phyloP scores from a whole-genome alignment of 805 yeast genomes.

The Tanozyma kutaoensis region DNA sequence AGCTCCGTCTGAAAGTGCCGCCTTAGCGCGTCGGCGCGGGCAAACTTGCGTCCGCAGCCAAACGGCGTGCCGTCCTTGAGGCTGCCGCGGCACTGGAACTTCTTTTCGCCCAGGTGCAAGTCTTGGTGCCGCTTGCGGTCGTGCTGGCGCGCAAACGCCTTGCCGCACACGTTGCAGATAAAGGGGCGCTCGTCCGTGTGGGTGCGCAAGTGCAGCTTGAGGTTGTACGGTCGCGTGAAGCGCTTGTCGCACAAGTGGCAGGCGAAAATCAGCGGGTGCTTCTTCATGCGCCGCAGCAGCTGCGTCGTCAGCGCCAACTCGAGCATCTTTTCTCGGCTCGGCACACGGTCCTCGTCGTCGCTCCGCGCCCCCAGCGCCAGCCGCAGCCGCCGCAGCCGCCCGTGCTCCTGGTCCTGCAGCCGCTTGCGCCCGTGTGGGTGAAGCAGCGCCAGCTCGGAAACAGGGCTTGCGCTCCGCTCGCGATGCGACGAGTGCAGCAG shows the following conservation, averaged over 20 bases:
- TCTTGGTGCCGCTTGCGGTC: constrained; percentile 33
- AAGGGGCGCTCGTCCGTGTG: constrained; percentile 80
- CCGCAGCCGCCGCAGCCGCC: constrained; percentile 12
- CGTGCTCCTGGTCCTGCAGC: no score
- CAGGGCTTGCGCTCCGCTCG: background rate
- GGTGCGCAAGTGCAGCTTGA: constrained; percentile 83
- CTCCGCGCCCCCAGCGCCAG: constrained; percentile 11
- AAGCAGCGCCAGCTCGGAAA: constrained; percentile 1
- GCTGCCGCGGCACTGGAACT: constrained; percentile 57
- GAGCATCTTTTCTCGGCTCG: constrained; percentile 41
- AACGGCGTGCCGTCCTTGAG: constrained; percentile 36
- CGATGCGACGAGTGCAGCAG: constrained; percentile 24
- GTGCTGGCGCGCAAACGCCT: constrained; percentile 48
- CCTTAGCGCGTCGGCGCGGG: constrained; percentile 32
- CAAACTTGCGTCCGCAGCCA: constrained; percentile 33
- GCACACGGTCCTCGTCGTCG: no score
- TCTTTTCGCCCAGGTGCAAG: constrained; percentile 64
- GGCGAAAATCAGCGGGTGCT: constrained; percentile 60
- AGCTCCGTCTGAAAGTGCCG: constrained; percentile 34
- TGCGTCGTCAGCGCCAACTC: constrained; percentile 51
- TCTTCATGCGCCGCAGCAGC: constrained; percentile 44
- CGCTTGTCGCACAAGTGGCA: constrained; percentile 78
- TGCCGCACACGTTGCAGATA: constrained; percentile 60
- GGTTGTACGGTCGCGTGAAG: constrained; percentile 86
- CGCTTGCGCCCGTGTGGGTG: constrained; percentile 21